Evolutionary conservation across 768 basidiomycete genomes (phyloP).

Genomic region (Suillus weaverae): DNA sequence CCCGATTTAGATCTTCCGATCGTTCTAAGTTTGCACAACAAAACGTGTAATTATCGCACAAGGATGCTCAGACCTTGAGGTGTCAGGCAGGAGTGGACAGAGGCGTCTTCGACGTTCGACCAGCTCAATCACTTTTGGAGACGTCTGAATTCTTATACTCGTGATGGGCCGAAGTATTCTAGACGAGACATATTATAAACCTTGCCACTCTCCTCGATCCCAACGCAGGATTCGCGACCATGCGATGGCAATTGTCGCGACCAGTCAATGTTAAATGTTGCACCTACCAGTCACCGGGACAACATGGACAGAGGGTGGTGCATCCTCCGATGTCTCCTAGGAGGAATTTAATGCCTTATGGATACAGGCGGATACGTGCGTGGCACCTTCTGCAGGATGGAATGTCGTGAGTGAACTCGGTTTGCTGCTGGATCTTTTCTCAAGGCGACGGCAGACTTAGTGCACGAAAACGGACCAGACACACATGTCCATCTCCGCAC

Average conservation of each 20-base stretch:
- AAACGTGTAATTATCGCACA: neutral
- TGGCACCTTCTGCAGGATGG: constrained; percentile 80
- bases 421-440: neutral
- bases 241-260: constrained; percentile 50
- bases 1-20: neutral
- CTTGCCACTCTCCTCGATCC: constrained; percentile 62
- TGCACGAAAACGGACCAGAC: constrained; percentile 62
- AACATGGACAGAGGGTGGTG: constrained; percentile 47
- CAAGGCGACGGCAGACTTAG: constrained; percentile 32
- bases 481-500: constrained; percentile 48
- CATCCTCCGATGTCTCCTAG: constrained; percentile 35
- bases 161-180: constrained; percentile 67
- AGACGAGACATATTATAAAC: constrained; percentile 50
- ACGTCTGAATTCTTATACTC: constrained; percentile 47
- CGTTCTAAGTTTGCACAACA: neutral
- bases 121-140: neutral
- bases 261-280: constrained; percentile 45
- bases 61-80: neutral
- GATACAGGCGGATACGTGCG: constrained; percentile 81
- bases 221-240: constrained; percentile 71
- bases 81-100: neutral
- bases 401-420: constrained; percentile 55
- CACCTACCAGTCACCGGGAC: constrained; percentile 38
- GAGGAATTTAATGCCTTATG: constrained; percentile 63
- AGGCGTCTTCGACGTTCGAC: neutral